These are phyloP conservation scores for Wickerhamomyces kurtzmanii DNA, from an alignment of 805 yeast genomes.

Conservation along the genomic window DNA sequence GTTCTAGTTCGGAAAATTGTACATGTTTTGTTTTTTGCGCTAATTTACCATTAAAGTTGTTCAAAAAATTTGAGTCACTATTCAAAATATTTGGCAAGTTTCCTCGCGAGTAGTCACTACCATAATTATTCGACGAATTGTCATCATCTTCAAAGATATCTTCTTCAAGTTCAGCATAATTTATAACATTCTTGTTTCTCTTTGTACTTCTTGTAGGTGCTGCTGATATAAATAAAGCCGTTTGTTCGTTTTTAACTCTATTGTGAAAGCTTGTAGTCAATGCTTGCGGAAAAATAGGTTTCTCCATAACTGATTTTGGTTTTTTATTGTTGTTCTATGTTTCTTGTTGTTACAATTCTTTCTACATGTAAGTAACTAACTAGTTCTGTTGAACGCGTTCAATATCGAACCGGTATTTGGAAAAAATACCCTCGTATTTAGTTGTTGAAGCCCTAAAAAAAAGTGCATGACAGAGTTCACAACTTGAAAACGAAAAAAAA, in stretches of 20 bases:
- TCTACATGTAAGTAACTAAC: no score
- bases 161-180: conserved; percentile 77
- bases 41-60: conserved; percentile 11
- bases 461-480: no score
- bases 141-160: conserved; percentile 45
- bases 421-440: no score
- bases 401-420: no score
- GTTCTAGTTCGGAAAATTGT: conserved; percentile 13
- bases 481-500: no score
- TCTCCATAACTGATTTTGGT: no score
- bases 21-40: conserved; percentile 17
- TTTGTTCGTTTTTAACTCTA: conserved; percentile 63
- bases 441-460: no score
- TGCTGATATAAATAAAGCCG: conserved; percentile 63
- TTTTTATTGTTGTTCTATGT: no score
- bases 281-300: conserved; percentile 56
- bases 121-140: conserved; percentile 23
- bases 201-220: conserved; percentile 73
- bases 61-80: no score
- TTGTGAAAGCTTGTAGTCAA: conserved; percentile 65
- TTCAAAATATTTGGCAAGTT: no score
- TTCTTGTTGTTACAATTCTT: no score
- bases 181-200: conserved; percentile 59
- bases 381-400: no score
- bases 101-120: conserved; percentile 6